These are phyloP conservation scores for Acer campestre DNA, from an alignment of 345 rosid species.

Conservation along the genomic window DNA sequence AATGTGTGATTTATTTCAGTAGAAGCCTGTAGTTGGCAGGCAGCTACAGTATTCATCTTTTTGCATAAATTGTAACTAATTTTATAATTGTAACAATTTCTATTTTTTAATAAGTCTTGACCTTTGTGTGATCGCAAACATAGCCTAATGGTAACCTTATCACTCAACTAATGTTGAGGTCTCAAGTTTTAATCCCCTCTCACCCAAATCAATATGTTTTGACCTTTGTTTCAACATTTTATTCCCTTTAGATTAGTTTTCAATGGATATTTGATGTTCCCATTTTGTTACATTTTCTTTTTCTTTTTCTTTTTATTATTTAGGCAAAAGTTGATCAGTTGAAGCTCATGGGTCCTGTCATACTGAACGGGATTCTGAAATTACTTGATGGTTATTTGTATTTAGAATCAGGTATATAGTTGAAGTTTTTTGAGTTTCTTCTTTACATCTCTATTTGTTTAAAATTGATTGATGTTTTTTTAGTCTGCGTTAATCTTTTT, in stretches of 20 bases:
- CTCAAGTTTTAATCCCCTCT: neutral
- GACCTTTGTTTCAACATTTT: neutral
- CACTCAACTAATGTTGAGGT: neutral
- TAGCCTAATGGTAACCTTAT: too few species aligned
- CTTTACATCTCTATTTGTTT: neutral
- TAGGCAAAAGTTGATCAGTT: slow-evolving; percentile 86
- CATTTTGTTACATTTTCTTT: neutral
- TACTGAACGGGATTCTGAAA: slow-evolving; percentile 77
- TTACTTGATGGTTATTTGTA: slow-evolving; percentile 77
- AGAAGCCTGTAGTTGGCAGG: neutral
- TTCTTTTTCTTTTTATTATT: slow-evolving; percentile 17
- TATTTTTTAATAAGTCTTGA: too few species aligned
- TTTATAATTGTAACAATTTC: neutral
- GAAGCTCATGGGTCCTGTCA: slow-evolving; percentile 93
- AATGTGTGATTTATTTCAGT: neutral
- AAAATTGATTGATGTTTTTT: slow-evolving; percentile 1
- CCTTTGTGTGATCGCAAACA: too few species aligned
- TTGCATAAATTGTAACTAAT: neutral
- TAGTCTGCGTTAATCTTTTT: slow-evolving; percentile 4
- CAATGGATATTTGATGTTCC: neutral
- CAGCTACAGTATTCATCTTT: neutral
- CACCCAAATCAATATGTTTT: neutral
- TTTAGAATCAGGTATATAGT: slow-evolving; percentile 67
- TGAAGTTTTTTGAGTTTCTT: slow-evolving; percentile 13
- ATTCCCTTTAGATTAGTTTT: slow-evolving; percentile 10